Conservation (phyloP, 768 basidiomycete genomes). For the Lactarius hatsudake region DNA sequence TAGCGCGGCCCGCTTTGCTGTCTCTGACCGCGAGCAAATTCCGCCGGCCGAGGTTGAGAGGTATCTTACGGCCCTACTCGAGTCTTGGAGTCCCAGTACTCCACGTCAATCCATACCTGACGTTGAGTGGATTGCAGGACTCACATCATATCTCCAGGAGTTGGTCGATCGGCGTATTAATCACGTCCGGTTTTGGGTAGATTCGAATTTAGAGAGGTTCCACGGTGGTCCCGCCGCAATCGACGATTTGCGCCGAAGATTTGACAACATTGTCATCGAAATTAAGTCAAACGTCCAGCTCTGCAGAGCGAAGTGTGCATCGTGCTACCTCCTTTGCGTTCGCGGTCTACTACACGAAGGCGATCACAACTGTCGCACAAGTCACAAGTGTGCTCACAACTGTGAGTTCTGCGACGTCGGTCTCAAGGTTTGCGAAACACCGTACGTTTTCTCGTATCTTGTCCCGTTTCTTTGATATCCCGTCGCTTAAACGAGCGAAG, state of each 20-base stretch:
- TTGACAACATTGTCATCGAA: conserved; percentile 43
- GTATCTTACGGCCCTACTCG: conserved; percentile 28
- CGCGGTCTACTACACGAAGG: conserved; percentile 41
- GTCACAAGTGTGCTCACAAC: conserved; percentile 44
- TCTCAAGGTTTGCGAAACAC: conserved; percentile 41
- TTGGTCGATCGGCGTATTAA: conserved; percentile 44
- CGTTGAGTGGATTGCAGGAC: conserved; percentile 39
- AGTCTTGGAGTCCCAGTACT: conserved; percentile 34
- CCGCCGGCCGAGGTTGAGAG: conserved; percentile 30
- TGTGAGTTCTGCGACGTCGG: conserved; percentile 45
- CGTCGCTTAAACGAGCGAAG: too few species aligned
- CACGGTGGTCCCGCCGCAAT: conserved; percentile 42
- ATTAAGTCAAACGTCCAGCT: conserved; percentile 46
- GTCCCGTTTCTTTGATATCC: too few species aligned
- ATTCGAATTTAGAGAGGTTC: conserved; percentile 48
- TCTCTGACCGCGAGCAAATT: conserved; percentile 30
- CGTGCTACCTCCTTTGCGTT: conserved; percentile 50
- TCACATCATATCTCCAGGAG: conserved; percentile 40
- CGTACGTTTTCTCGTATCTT: conserved; percentile 37
- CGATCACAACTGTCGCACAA: conserved; percentile 50
- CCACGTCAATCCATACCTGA: conserved; percentile 40
- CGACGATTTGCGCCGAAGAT: conserved; percentile 42
- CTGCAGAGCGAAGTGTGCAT: conserved; percentile 46
- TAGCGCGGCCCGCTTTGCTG: conserved; percentile 34
- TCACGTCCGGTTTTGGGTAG: conserved; percentile 51